phyloP scores from a whole-genome alignment of 2,329 filamentous ascomycete genomes.

The Cercospora sp. region DNA sequence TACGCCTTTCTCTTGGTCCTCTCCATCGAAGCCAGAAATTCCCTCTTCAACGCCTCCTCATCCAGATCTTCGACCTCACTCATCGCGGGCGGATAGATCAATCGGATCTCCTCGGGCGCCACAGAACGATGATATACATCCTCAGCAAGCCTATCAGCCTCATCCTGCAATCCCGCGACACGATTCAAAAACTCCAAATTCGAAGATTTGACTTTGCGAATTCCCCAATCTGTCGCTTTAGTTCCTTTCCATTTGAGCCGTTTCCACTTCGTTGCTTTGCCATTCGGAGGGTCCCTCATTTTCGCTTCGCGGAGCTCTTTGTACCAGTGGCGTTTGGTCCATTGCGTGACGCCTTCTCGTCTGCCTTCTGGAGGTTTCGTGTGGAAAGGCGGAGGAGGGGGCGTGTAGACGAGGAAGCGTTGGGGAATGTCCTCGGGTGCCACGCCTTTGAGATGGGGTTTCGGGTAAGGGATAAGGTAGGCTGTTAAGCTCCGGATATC shows the following conservation, averaged over 20 bases:
- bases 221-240: conserved; percentile 45
- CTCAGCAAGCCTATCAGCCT: conserved; percentile 33
- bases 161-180: conserved; percentile 32
- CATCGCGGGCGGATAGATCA: conserved; percentile 42
- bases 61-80: conserved; percentile 27
- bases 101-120: conserved; percentile 44
- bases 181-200: conserved; percentile 50
- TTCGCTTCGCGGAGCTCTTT: conserved; percentile 49
- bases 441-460: conserved; percentile 38
- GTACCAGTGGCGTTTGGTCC: conserved; percentile 50
- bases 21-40: conserved; percentile 47
- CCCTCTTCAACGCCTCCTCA: conserved; percentile 36
- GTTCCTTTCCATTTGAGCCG: conserved; percentile 47
- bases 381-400: conserved; percentile 45
- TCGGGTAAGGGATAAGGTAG: conserved; percentile 50
- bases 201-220: conserved; percentile 44
- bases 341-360: conserved; percentile 47
- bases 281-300: conserved; percentile 37
- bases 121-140: conserved; percentile 41
- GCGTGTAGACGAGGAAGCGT: conserved; percentile 50
- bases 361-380: conserved; percentile 42
- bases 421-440: conserved; percentile 39
- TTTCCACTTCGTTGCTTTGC: conserved; percentile 44
- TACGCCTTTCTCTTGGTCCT: conserved; percentile 47
- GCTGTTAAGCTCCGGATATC: conserved; percentile 47